Percentiles rank a stretch among this genome's conserved stretches.
phyloP scores from a whole-genome alignment of 169 alveolate species.

The Miamiensis avidus region DNA sequence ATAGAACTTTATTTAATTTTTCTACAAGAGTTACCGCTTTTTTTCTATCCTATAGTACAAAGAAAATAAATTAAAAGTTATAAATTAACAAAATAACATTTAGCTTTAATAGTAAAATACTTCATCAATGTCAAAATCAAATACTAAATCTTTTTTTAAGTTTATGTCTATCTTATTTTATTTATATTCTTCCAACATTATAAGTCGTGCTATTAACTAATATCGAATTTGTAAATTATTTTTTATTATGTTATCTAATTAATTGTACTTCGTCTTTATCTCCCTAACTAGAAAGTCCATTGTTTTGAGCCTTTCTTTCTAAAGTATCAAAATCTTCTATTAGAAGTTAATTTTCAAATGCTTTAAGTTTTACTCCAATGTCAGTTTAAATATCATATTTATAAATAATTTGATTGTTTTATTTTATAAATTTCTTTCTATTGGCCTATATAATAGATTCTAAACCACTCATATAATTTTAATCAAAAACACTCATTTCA shows the following conservation, averaged over 20 bases:
- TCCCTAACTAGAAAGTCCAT: not conserved
- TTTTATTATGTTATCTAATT: too few species aligned
- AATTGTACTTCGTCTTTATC: not conserved
- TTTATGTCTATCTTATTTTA: too few species aligned
- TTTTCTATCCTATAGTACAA: not conserved
- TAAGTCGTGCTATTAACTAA: not conserved
- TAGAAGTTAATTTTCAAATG: not conserved
- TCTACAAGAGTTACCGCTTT: not conserved
- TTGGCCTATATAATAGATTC: not conserved
- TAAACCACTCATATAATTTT: not conserved
- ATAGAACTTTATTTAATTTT: not conserved
- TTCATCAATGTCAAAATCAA: not conserved
- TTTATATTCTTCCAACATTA: not conserved
- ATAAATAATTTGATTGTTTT: too few species aligned
- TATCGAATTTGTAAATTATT: too few species aligned
- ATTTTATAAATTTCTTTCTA: too few species aligned
- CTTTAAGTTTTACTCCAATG: not conserved
- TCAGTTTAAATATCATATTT: not conserved
- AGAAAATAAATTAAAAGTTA: too few species aligned
- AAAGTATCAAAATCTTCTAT: not conserved
- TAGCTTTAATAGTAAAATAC: too few species aligned
- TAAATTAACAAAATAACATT: not conserved
- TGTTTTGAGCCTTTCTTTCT: not conserved
- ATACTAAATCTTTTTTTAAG: not conserved
- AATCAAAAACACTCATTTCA: not conserved